phyloP scores from a whole-genome alignment of 1,284 basidiomycete species.

The Omphalotus olearius region DNA sequence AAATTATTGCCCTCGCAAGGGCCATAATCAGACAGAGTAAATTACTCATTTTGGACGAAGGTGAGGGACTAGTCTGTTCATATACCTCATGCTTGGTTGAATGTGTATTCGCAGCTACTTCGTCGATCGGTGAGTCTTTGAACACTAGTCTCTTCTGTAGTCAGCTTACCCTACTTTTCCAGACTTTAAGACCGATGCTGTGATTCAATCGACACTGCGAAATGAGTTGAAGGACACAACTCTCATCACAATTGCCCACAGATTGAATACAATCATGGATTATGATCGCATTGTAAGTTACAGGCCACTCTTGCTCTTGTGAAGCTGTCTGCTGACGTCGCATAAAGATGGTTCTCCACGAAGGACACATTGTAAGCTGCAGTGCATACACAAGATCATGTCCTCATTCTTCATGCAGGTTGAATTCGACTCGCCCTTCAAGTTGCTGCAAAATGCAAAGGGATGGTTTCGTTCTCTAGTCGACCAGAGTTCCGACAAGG shows the following conservation, averaged over 20 bases:
- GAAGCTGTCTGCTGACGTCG: not conserved
- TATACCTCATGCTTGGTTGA: not conserved
- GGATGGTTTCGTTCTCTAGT: slow-evolving; percentile 33
- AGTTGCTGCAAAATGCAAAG: slow-evolving; percentile 29
- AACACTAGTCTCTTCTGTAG: slow-evolving; percentile 3
- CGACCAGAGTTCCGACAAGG: slow-evolving; percentile 34
- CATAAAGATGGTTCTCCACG: slow-evolving; percentile 32
- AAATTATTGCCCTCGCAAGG: slow-evolving; percentile 46
- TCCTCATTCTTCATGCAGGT: slow-evolving; percentile 15
- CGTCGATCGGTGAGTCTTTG: slow-evolving; percentile 40
- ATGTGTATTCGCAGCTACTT: slow-evolving; percentile 35
- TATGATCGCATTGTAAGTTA: slow-evolving; percentile 12
- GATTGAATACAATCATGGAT: slow-evolving; percentile 15
- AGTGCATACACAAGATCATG: not conserved
- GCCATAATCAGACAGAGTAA: slow-evolving; percentile 27
- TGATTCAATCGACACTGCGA: slow-evolving; percentile 56
- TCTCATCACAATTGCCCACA: slow-evolving; percentile 61
- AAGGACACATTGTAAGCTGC: slow-evolving; percentile 27
- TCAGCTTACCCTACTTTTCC: slow-evolving; percentile 21
- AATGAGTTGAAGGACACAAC: slow-evolving; percentile 53
- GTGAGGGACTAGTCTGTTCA: slow-evolving; percentile 10
- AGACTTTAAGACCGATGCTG: slow-evolving; percentile 56
- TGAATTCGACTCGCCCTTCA: slow-evolving; percentile 31
- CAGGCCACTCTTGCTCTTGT: not conserved
- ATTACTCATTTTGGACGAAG: slow-evolving; percentile 30